phyloP scores from a whole-genome alignment of 176 grass and related monocot genomes.

The Hyparrhenia diplandra region DNA sequence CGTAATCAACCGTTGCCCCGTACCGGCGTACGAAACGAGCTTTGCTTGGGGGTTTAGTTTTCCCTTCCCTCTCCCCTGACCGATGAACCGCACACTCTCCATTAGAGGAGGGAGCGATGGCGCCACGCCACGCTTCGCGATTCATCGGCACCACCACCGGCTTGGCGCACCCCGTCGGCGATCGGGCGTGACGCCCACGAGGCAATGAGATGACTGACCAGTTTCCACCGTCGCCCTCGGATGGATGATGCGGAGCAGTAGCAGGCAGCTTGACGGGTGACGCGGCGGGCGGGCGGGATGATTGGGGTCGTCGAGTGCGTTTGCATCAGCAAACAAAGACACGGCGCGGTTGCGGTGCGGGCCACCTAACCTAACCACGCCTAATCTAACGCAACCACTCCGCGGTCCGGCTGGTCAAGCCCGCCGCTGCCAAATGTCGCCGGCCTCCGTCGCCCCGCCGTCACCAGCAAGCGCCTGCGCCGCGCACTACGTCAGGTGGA shows the following conservation, averaged over 20 bases:
- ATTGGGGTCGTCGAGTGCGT: neutral
- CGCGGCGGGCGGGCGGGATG: neutral
- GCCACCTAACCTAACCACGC: slow-evolving; percentile 10
- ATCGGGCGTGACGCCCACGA: neutral
- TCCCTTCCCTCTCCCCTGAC: neutral
- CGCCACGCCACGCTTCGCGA: neutral
- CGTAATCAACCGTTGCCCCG: neutral
- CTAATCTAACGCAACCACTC: slow-evolving; percentile 7
- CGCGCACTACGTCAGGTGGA: no score
- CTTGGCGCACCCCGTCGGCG: neutral
- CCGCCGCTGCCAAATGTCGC: slow-evolving; percentile 37
- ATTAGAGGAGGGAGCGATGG: neutral
- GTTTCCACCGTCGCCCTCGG: neutral
- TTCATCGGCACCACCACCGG: neutral
- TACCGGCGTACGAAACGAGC: neutral
- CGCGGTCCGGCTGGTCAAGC: neutral
- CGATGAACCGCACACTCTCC: neutral
- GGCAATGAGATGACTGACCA: neutral
- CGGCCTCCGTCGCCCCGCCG: neutral
- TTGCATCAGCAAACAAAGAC: neutral
- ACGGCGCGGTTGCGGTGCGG: neutral
- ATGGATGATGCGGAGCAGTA: neutral
- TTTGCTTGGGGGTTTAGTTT: slow-evolving; percentile 31
- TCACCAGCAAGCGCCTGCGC: neutral
- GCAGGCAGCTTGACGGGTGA: neutral